Evolutionary conservation across 2,329 filamentous ascomycete genomes (phyloP).

Genomic region (Parascedosporium putredinis): DNA sequence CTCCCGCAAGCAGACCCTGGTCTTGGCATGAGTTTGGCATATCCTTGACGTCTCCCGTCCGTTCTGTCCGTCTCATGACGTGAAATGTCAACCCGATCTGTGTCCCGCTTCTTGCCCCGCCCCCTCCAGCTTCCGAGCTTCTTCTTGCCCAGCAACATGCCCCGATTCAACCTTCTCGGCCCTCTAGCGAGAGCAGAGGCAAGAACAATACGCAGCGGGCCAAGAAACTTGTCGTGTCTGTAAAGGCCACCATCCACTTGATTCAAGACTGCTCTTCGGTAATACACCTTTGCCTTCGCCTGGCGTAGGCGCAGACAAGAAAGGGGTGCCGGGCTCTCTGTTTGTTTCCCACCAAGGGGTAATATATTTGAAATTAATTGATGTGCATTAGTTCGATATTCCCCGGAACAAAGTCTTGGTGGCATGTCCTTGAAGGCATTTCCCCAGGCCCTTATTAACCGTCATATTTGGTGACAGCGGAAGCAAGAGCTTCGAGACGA

Average conservation of each 20-base stretch:
- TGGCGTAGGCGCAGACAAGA: not conserved
- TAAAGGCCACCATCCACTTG: too few species aligned
- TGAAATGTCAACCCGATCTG: too few species aligned
- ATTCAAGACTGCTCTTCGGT: too few species aligned
- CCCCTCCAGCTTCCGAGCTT: too few species aligned
- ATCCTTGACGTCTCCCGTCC: not conserved
- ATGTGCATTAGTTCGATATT: conserved; percentile 2
- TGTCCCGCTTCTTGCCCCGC: too few species aligned
- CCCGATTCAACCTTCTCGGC: too few species aligned
- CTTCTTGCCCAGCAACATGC: too few species aligned
- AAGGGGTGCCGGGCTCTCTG: not conserved
- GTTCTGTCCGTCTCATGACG: not conserved
- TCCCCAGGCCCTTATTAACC: not conserved
- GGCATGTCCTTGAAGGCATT: not conserved
- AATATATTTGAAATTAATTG: conserved; percentile 5
- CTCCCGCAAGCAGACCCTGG: too few species aligned
- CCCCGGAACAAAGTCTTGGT: conserved; percentile 6
- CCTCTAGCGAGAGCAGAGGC: too few species aligned
- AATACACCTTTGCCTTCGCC: not conserved
- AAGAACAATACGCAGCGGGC: too few species aligned
- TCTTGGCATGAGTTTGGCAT: not conserved
- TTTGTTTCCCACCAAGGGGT: not conserved
- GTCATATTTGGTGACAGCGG: conserved; percentile 7
- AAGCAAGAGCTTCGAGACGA: conserved; percentile 7
- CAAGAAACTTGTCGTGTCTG: too few species aligned